Evolutionary conservation across 768 basidiomycete genomes (phyloP), one percentile per base, ranked within the genome.

Genomic region (Amanita molliuscula): DNA sequence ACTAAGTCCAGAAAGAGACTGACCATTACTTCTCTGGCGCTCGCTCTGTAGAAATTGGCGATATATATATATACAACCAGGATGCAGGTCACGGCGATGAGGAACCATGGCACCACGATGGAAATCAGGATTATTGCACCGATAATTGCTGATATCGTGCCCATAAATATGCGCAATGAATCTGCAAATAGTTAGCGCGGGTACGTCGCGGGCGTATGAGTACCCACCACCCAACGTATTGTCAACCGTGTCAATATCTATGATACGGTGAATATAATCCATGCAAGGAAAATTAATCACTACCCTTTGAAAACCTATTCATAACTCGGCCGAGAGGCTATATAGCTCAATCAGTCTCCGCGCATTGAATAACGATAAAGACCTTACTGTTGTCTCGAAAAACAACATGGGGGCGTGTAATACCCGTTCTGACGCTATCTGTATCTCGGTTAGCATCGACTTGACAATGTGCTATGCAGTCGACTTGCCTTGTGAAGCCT

Each of bases 381-480:
- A 31, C 58, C 71, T 57, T 58, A 82, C 81, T 4, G 86, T 88
- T 1, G 83, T 91, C 60, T 94, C 92, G 60, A 91, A 94, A 69
- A 91, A 93, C 6, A 79, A 81, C 83, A 89, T 91, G 0, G 90
- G 90, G 0, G 89, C 88, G 61, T 82, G 78, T 75, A 94, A 77
- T 43, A 92, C 76, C 18, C 82, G 77, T 6, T 70, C 65, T 48
- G 88, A 76, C 4, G 87, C 81, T 53, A 65, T 66, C 80, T 83
- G 55, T 36, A 34, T n/a, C 9, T 18, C 6, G 41, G 33, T 38
- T 18, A 23, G 42, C 16, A 35, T 13, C 4, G 2, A 6, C 33
- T 10, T 33, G 16, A 18, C 4, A 11, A 42, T 26, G 21, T 25
- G 26, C 2, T 13, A 41, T 25, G 46, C 6, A n/a, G 16, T 2